Evolutionary conservation across 164 flowering plant species (phyloP).

Genomic region (Vitis cinerea): DNA sequence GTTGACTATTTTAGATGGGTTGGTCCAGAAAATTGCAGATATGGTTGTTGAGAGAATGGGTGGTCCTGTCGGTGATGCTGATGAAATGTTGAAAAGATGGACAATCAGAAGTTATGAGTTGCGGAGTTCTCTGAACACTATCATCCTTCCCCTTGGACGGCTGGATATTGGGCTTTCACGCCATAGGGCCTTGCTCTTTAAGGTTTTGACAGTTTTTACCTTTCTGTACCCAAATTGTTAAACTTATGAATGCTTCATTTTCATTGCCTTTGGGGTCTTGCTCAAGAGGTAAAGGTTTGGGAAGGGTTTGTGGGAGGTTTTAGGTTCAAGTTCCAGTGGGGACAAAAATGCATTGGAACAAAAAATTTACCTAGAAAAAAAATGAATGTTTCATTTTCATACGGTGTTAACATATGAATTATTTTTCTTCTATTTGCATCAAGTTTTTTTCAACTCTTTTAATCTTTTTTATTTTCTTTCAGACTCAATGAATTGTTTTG

Average conservation of each 20-base stretch:
- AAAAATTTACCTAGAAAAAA: too few relatives aligned
- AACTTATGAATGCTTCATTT: too few relatives aligned
- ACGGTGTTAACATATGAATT: too few relatives aligned
- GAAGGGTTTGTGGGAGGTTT: too few relatives aligned
- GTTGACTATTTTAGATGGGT: constrained; percentile 47
- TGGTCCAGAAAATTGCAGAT: constrained; percentile 81
- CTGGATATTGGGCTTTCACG: constrained; percentile 95
- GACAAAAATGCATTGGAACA: too few relatives aligned
- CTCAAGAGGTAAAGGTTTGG: too few relatives aligned
- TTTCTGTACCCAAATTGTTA: neutral
- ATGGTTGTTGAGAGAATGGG: constrained; percentile 90
- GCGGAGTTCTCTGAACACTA: constrained; percentile 49
- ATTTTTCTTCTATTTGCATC: too few relatives aligned
- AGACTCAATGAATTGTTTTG: neutral
- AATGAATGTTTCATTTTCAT: too few relatives aligned
- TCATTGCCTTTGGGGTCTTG: too few relatives aligned
- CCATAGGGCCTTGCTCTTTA: constrained; percentile 94
- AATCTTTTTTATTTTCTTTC: too few relatives aligned
- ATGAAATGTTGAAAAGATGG: constrained; percentile 79
- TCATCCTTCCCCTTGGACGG: constrained; percentile 82
- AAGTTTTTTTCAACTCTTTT: too few relatives aligned
- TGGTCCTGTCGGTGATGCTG: constrained; percentile 92
- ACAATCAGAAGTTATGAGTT: constrained; percentile 58
- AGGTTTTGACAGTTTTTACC: constrained; percentile 49
- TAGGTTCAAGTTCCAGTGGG: too few relatives aligned